Percentiles rank a stretch among this genome's conserved stretches.
Conservation (phyloP, 768 basidiomycete species). For the Pulveroboletus ravenelii region DNA sequence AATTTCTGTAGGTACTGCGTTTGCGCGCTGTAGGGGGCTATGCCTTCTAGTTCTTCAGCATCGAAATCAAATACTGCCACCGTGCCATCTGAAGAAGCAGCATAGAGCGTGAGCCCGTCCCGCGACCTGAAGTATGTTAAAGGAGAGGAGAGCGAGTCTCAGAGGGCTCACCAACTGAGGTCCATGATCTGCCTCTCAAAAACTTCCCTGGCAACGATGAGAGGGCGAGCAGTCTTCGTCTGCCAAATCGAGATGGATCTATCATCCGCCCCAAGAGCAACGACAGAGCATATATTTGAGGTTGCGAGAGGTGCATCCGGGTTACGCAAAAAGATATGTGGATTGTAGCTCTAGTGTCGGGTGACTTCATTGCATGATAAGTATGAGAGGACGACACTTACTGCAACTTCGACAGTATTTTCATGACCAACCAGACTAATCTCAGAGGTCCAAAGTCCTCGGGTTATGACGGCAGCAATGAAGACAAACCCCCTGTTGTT, state of each 20-base stretch:
- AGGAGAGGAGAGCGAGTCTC: background rate
- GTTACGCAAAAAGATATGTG: slow-evolving; percentile 86
- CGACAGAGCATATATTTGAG: slow-evolving; percentile 84
- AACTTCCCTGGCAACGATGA: slow-evolving; percentile 90
- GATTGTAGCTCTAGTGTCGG: slow-evolving; percentile 62
- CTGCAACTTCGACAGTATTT: slow-evolving; percentile 94
- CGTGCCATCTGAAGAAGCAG: slow-evolving; percentile 93
- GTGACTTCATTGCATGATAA: slow-evolving; percentile 3
- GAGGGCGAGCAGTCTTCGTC: slow-evolving; percentile 84
- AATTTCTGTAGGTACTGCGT: slow-evolving; percentile 80
- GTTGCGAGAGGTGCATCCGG: slow-evolving; percentile 62
- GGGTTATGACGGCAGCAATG: slow-evolving; percentile 91
- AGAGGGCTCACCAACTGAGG: slow-evolving; percentile 75
- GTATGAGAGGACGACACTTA: slow-evolving; percentile 34
- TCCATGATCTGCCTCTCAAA: slow-evolving; percentile 96
- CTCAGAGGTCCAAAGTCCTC: slow-evolving; percentile 85
- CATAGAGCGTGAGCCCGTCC: slow-evolving; percentile 90
- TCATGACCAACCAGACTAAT: slow-evolving; percentile 96
- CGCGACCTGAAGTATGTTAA: slow-evolving; percentile 60
- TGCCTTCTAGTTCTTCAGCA: slow-evolving; percentile 72
- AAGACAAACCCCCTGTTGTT: slow-evolving; percentile 96
- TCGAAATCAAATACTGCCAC: slow-evolving; percentile 87
- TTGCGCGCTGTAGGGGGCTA: slow-evolving; percentile 68
- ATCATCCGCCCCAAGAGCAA: slow-evolving; percentile 92
- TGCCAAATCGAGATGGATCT: slow-evolving; percentile 95